A percentile compares a stretch with the other conserved stretches of the same genome.
Conservation (phyloP, 1,284 basidiomycete genomes). For the Ceratobasidium sp. region DNA sequence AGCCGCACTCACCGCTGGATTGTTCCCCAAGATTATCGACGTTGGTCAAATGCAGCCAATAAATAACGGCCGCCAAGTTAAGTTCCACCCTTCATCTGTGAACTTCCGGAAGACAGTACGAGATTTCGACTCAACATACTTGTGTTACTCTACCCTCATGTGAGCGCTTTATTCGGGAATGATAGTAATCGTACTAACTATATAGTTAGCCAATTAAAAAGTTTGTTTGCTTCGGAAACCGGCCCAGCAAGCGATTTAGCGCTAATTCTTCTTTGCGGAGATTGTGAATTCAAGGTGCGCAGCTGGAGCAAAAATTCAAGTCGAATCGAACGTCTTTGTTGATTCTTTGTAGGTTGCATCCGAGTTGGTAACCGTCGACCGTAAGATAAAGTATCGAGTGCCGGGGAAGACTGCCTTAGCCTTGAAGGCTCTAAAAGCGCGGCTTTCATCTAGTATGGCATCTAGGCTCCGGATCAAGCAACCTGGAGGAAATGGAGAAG, state of each 20-base stretch:
- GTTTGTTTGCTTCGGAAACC: slow-evolving; percentile 97
- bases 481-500: slow-evolving; percentile 67
- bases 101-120: slow-evolving; percentile 78
- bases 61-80: slow-evolving; percentile 85
- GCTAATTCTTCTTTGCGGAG: slow-evolving; percentile 89
- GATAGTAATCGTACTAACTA: slow-evolving; percentile 47
- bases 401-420: slow-evolving; percentile 82
- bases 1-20: slow-evolving; percentile 85
- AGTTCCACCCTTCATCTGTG: slow-evolving; percentile 94
- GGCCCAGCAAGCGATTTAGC: slow-evolving; percentile 89
- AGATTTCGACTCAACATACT: slow-evolving; percentile 81
- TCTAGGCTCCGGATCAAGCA: slow-evolving; percentile 48
- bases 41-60: slow-evolving; percentile 83
- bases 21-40: slow-evolving; percentile 92
- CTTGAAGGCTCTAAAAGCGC: slow-evolving; percentile 82
- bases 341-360: slow-evolving; percentile 71
- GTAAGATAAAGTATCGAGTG: slow-evolving; percentile 83
- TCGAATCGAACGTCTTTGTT: slow-evolving; percentile 8
- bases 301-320: slow-evolving; percentile 14
- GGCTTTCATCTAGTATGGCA: slow-evolving; percentile 74
- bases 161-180: slow-evolving; percentile 57
- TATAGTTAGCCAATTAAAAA: slow-evolving; percentile 83
- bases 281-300: slow-evolving; percentile 88
- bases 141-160: slow-evolving; percentile 94
- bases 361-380: slow-evolving; percentile 82